Evolutionary conservation across 2,329 filamentous ascomycete genomes (phyloP).

Genomic region (Lasiodiplodia citricola): DNA sequence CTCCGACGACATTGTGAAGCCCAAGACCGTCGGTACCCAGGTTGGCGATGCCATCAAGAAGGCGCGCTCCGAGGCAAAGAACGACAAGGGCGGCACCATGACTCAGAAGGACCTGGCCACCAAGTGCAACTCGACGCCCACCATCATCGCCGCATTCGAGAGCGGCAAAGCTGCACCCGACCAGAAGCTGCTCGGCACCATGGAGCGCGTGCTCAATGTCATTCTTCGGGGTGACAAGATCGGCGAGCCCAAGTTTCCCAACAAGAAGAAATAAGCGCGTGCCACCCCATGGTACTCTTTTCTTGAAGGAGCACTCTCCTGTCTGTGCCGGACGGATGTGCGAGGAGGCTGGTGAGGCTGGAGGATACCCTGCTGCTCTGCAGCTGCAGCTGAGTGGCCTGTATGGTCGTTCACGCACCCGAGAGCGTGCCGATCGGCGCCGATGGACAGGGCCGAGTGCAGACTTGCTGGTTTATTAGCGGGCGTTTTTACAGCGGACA

Average conservation of each 20-base stretch:
- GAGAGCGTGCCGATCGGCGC: not conserved
- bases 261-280: conserved; percentile 64
- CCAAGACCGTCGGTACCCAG: conserved; percentile 78
- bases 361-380: conserved; percentile 13
- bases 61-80: conserved; percentile 79
- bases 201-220: conserved; percentile 86
- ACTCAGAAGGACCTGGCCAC: conserved; percentile 87
- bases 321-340: conserved; percentile 1
- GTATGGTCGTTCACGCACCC: not conserved
- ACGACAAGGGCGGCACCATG: conserved; percentile 74
- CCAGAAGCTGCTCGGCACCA: conserved; percentile 77
- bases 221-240: conserved; percentile 87
- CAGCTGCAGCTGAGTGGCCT: conserved; percentile 9
- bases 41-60: conserved; percentile 84
- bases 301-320: not conserved
- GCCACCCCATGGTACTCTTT: not conserved
- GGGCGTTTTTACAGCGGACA: conserved; percentile 10
- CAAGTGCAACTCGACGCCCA: conserved; percentile 85
- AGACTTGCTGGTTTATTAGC: conserved; percentile 18
- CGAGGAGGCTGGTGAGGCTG: not conserved
- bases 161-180: conserved; percentile 77
- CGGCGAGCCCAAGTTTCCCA: conserved; percentile 77
- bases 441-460: not conserved
- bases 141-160: conserved; percentile 85
- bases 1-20: conserved; percentile 95